These are phyloP conservation scores for Solanum tacnaense DNA, from an alignment of 257 asterid species.

Conservation along the genomic window DNA sequence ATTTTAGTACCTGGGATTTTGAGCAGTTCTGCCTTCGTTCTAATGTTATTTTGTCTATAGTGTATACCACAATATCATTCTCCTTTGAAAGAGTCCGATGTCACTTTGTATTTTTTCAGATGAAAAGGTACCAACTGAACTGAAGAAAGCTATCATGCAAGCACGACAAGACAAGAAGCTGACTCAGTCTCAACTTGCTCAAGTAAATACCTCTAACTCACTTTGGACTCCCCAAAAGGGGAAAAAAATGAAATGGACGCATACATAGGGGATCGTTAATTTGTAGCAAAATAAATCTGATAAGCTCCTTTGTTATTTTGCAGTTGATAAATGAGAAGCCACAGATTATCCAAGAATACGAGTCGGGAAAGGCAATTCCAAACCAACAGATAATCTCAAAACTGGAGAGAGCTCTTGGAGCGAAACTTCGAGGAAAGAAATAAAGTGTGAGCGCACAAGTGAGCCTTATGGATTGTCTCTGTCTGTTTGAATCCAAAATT, in stretches of 20 bases:
- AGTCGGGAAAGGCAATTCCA: conserved; percentile 59
- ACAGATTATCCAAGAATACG: conserved; percentile 47
- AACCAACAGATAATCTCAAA: conserved; percentile 66
- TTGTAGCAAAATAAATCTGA: background rate
- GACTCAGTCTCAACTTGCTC: conserved; percentile 87
- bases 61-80: background rate
- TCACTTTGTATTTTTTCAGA: conserved; percentile 24
- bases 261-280: background rate
- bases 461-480: conserved; percentile 1
- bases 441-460: conserved; percentile 2
- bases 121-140: conserved; percentile 77
- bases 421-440: conserved; percentile 69
- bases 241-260: background rate
- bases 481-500: conserved; percentile 17
- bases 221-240: background rate
- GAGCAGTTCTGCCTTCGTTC: background rate
- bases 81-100: background rate
- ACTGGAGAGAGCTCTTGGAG: conserved; percentile 80
- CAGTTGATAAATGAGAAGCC: conserved; percentile 72
- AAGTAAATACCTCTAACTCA: conserved; percentile 26
- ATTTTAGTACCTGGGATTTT: background rate
- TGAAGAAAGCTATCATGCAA: conserved; percentile 82
- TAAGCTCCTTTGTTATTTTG: background rate
- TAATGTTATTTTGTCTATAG: background rate
- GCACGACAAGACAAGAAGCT: conserved; percentile 82